These are phyloP conservation scores for Pestalotiopsis sp. DNA, from an alignment of 2,329 filamentous ascomycete genomes.

Conservation along the genomic window DNA sequence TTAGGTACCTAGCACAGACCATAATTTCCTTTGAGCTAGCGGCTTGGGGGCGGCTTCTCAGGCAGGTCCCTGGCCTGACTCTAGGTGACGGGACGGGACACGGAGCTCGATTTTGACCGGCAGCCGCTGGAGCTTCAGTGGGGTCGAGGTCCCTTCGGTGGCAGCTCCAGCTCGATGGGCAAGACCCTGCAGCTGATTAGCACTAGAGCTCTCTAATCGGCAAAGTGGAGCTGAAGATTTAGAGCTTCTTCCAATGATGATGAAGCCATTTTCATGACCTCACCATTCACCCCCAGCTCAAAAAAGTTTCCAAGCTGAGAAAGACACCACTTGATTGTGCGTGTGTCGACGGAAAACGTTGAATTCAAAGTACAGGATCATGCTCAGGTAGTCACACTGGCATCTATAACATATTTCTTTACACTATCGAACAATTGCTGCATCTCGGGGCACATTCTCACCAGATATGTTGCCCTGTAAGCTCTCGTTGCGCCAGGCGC, in stretches of 20 bases:
- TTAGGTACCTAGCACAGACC: background rate
- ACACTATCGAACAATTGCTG: background rate
- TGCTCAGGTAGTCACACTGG: background rate
- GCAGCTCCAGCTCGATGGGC: background rate
- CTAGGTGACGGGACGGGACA: background rate
- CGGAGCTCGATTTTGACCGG: slow-evolving; percentile 17
- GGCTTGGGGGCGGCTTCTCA: background rate
- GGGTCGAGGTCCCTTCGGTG: background rate
- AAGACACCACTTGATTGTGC: slow-evolving; percentile 17
- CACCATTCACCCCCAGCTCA: slow-evolving; percentile 1
- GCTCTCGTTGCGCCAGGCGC: slow-evolving; percentile 23
- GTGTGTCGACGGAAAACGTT: background rate
- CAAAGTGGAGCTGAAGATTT: slow-evolving; percentile 7
- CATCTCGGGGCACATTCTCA: background rate
- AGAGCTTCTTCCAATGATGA: slow-evolving; percentile 14
- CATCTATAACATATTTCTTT: too few relatives aligned
- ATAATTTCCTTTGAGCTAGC: background rate
- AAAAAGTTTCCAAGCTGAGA: background rate
- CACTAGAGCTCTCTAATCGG: background rate
- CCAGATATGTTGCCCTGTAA: slow-evolving; percentile 14
- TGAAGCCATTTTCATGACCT: slow-evolving; percentile 17
- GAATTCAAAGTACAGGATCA: background rate
- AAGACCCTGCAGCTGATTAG: background rate
- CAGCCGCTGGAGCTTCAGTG: slow-evolving; percentile 7
- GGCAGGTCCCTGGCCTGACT: background rate